These are phyloP conservation scores for Collybia nuda DNA, from an alignment of 768 basidiomycete genomes.

Conservation along the genomic window DNA sequence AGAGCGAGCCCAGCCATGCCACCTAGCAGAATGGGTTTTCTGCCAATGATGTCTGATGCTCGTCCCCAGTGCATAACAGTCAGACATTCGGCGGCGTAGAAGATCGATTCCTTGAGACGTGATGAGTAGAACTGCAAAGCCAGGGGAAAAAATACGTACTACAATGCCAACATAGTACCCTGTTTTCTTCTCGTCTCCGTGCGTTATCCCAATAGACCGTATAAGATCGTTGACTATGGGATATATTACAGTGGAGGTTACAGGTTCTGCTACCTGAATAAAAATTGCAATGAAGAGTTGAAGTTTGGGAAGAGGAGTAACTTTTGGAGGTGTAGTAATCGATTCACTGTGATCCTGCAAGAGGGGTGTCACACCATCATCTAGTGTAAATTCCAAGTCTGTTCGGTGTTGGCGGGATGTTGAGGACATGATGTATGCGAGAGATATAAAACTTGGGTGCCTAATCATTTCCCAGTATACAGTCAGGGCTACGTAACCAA, in stretches of 20 bases:
- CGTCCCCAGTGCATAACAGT: constrained; percentile 67
- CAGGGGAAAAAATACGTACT: constrained; percentile 25
- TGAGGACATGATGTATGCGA: too few species aligned
- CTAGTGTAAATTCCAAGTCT: too few species aligned
- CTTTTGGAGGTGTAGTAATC: too few species aligned
- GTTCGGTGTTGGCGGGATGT: too few species aligned
- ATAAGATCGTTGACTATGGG: constrained; percentile 36
- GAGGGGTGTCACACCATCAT: too few species aligned
- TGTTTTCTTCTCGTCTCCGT: constrained; percentile 41
- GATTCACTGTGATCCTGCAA: too few species aligned
- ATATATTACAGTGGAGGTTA: constrained; percentile 37
- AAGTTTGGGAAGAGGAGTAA: constrained; percentile 31
- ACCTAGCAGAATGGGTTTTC: constrained; percentile 57
- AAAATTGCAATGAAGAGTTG: constrained; percentile 35
- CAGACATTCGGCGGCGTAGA: constrained; percentile 55
- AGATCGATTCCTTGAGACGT: constrained; percentile 53
- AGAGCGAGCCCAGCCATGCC: constrained; percentile 50
- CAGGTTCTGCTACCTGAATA: constrained; percentile 32
- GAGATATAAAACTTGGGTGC: too few species aligned
- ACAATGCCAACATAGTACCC: constrained; percentile 51
- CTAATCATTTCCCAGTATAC: too few species aligned
- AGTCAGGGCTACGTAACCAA: too few species aligned
- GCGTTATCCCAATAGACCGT: constrained; percentile 39
- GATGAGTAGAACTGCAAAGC: neutral
- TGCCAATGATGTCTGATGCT: constrained; percentile 55